Conservation (phyloP, 2,329 filamentous ascomycete species). For the Nannizzia gypsea region DNA sequence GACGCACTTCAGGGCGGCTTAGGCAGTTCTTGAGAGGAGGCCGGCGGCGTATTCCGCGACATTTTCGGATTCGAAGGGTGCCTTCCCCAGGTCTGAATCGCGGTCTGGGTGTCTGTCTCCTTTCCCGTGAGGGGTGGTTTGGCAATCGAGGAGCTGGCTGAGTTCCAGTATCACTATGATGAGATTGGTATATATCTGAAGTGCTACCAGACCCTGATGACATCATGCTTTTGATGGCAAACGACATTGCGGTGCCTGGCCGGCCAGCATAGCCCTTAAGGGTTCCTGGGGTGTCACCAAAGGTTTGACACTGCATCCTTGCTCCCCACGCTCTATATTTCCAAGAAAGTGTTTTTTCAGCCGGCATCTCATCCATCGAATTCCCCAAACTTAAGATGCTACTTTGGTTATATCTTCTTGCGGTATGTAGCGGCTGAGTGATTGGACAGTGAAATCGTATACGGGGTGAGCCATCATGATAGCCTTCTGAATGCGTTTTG, state of each 20-base stretch:
- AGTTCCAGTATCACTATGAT: background rate
- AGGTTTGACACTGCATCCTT: conserved; percentile 25
- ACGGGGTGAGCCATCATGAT: background rate
- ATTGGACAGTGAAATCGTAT: background rate
- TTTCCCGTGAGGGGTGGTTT: background rate
- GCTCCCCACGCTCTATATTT: conserved; percentile 29
- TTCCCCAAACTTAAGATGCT: background rate
- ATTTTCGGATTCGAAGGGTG: background rate
- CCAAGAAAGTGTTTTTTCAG: conserved; percentile 11
- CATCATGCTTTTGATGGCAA: conserved; percentile 18
- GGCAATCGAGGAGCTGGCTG: background rate
- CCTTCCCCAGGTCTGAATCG: background rate
- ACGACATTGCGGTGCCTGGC: conserved; percentile 27
- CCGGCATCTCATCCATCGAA: background rate
- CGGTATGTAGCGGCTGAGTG: background rate
- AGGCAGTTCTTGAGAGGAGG: conserved; percentile 12
- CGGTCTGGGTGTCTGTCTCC: background rate
- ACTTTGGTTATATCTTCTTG: background rate
- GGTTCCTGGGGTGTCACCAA: conserved; percentile 11
- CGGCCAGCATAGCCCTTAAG: conserved; percentile 20
- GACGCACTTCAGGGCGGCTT: conserved; percentile 27
- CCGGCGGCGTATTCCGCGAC: background rate
- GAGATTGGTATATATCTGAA: background rate
- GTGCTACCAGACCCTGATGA: conserved; percentile 9
- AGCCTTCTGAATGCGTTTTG: background rate